Evolutionary conservation across 1,284 basidiomycete species (phyloP), one percentile per base, ranked within the genome.

Genomic region (Melanopsichium pennsylvanicum): DNA sequence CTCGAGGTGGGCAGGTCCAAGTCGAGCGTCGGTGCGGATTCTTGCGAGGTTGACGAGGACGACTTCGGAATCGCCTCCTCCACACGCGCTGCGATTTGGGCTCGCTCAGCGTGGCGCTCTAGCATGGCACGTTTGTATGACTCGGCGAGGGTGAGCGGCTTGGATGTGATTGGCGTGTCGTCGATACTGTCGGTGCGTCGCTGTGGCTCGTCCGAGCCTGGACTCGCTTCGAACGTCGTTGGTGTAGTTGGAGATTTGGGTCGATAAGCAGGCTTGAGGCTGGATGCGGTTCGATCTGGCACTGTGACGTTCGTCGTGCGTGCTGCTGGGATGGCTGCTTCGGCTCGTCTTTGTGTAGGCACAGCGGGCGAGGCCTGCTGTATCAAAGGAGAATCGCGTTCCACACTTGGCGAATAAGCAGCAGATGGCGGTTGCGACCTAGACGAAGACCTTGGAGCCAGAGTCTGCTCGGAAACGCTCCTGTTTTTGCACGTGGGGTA

Each of bases 121-220:
- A 68, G 41, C 59, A 61, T 68, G 33, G 54, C 51, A 8, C 46
- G 63, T 44, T 71, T 62, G 34, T 60, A 59, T 12, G 40, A 40
- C 21, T 71, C 63, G 16, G 59, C 62, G 13, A 52, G 39, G 3
- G 63, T 58, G 25, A 62, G 51, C 3, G 51, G 51, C 21, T 25
- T 35, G 16, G 43, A 38, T 2, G 55, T n/a, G 34, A 55, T 46
- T 29, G 21, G 33, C 15, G 26, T 43, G 31, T 26, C 55, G 13
- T 49, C 45, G 27, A 16, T 19, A 5, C 15, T 16, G 13, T 43
- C 36, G 22, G 16, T 23, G 9, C 10, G 32, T 21, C 13, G 39
- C 12, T 40, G 37, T 5, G 23, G 8, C 15, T 47, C 26, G 13
- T 22, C 16, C 18, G 13, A 26, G 21, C 25, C 21, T n/a, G 40